These are phyloP conservation scores for Petunia axillaris DNA, from an alignment of 257 asterid genomes.

Conservation along the genomic window DNA sequence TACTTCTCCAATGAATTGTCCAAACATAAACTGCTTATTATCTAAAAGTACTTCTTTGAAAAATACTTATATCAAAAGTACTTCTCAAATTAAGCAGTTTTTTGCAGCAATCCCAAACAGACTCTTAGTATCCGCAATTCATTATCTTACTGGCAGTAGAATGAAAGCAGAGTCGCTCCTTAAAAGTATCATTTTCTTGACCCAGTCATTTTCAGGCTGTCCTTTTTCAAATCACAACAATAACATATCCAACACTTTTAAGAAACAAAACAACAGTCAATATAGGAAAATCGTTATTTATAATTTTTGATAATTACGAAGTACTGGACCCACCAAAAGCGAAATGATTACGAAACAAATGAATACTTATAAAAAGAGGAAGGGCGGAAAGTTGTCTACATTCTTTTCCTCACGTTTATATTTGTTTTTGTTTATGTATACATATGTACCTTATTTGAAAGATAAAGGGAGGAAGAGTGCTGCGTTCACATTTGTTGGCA, in stretches of 20 bases:
- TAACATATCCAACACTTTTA: not conserved
- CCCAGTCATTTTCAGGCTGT: not conserved
- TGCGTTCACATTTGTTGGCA: constrained; percentile 2
- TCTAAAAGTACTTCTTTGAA: too few species aligned
- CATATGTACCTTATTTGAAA: not conserved
- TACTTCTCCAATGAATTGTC: too few species aligned
- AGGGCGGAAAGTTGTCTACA: not conserved
- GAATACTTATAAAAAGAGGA: not conserved
- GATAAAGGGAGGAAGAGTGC: too few species aligned
- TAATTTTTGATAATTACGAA: not conserved
- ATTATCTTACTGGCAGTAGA: not conserved
- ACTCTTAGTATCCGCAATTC: too few species aligned
- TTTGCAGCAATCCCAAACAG: too few species aligned
- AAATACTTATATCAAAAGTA: too few species aligned
- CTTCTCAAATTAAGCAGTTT: too few species aligned
- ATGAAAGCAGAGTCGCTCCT: not conserved
- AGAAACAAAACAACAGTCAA: constrained; percentile 10
- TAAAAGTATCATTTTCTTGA: not conserved
- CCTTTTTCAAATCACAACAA: not conserved
- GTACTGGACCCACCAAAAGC: not conserved
- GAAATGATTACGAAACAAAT: constrained; percentile 12
- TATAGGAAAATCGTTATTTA: not conserved
- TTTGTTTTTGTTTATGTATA: not conserved
- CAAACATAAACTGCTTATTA: too few species aligned
- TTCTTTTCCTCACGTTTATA: constrained; percentile 19